Evolutionary conservation across 371 early-diverging fungal species (phyloP).

Genomic region (Mortierella sp.): DNA sequence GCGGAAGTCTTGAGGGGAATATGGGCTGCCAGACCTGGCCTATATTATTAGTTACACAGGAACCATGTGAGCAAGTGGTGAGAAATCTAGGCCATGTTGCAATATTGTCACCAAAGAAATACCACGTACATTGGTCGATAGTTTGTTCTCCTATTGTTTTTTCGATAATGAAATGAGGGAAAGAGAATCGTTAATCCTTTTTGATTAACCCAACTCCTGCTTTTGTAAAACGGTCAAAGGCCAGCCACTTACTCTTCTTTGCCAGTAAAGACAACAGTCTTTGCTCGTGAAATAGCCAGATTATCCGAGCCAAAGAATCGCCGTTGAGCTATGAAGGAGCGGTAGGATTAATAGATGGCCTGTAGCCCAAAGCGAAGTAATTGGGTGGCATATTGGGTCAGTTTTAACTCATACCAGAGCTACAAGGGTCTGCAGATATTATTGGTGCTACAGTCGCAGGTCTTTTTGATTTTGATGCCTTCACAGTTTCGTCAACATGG

Average conservation of each 20-base stretch:
- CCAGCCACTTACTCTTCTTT: slow-evolving; percentile 27
- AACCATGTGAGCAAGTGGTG: not conserved
- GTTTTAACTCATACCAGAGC: slow-evolving; percentile 8
- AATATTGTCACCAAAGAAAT: not conserved
- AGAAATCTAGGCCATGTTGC: not conserved
- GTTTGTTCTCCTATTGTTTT: slow-evolving; percentile 20
- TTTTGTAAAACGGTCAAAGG: not conserved
- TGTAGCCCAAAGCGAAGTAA: not conserved
- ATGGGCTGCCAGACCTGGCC: slow-evolving; percentile 24
- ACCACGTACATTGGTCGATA: slow-evolving; percentile 27
- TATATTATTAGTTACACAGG: not conserved
- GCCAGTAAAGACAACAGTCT: slow-evolving; percentile 19
- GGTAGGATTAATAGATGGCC: not conserved
- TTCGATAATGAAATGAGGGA: not conserved
- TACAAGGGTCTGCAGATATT: slow-evolving; percentile 9
- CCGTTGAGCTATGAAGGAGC: slow-evolving; percentile 19
- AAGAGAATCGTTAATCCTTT: not conserved
- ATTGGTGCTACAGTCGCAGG: not conserved
- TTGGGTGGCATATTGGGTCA: too few species aligned
- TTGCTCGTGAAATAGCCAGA: slow-evolving; percentile 20
- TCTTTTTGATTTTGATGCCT: not conserved
- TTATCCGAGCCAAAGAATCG: slow-evolving; percentile 24
- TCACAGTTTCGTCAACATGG: not conserved
- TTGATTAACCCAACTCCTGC: not conserved
- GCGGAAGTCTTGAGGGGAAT: slow-evolving; percentile 34